These are phyloP conservation scores for Plantago ovata DNA, from an alignment of 257 asterid genomes.

Conservation along the genomic window DNA sequence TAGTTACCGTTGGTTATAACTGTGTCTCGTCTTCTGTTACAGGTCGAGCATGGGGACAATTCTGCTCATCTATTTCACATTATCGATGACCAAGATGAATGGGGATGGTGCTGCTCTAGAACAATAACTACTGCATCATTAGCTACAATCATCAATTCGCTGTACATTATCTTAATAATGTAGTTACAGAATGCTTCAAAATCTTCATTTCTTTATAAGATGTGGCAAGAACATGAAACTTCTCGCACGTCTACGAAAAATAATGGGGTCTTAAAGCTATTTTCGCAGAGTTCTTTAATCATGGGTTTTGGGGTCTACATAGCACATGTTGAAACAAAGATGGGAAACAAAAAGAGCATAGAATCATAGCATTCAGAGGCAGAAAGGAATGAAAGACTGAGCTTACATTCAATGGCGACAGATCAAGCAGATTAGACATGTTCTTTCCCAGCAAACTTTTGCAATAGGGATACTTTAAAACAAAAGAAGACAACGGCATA, in stretches of 20 bases:
- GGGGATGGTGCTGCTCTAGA: slow-evolving; percentile 25
- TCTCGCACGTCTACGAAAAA: not conserved
- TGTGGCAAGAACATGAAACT: not conserved
- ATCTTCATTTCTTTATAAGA: not conserved
- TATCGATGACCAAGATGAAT: slow-evolving; percentile 35
- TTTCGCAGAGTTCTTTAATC: not conserved
- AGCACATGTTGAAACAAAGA: slow-evolving; percentile 18
- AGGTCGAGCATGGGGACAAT: slow-evolving; percentile 71
- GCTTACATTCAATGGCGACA: slow-evolving; percentile 16
- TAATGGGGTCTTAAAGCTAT: not conserved
- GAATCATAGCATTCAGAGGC: slow-evolving; percentile 6
- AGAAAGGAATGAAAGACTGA: slow-evolving; percentile 20
- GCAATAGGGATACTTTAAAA: slow-evolving; percentile 4
- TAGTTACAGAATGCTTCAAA: slow-evolving; percentile 5
- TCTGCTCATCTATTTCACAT: slow-evolving; percentile 54
- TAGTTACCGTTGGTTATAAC: not conserved
- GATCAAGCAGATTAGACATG: slow-evolving; percentile 15
- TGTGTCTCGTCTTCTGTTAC: slow-evolving; percentile 9
- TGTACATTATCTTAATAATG: not conserved
- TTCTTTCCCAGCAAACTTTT: not conserved
- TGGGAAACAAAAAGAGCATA: slow-evolving; percentile 26
- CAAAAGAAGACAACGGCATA: slow-evolving; percentile 30
- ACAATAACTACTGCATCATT: slow-evolving; percentile 1
- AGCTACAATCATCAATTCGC: not conserved
- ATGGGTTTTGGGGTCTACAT: not conserved